These are phyloP conservation scores for Spergularia azorica DNA, from an alignment of 179 eudicot species.

Conservation along the genomic window DNA sequence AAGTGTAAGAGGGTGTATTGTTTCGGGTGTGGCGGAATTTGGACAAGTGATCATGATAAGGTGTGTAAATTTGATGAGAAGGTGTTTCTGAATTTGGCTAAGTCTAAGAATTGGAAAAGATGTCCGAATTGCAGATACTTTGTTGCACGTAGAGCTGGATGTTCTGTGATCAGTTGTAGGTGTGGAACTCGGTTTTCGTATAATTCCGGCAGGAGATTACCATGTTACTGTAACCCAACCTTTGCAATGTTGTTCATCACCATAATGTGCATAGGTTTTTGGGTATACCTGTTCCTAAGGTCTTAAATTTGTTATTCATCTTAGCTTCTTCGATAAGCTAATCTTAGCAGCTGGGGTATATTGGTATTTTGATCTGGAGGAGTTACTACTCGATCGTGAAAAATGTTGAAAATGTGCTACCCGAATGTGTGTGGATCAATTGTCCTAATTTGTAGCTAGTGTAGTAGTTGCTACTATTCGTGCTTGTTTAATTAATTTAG, in stretches of 20 bases:
- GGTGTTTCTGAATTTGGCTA: constrained; percentile 7
- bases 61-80: background rate
- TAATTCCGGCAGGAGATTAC: background rate
- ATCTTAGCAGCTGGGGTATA: too few species aligned
- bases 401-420: too few species aligned
- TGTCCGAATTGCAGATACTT: constrained; percentile 11
- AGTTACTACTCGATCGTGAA: too few species aligned
- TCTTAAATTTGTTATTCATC: too few species aligned
- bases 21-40: constrained; percentile 5
- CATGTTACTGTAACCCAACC: background rate
- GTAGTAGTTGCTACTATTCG: too few species aligned
- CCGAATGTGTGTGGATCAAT: too few species aligned
- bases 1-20: constrained; percentile 8
- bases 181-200: background rate
- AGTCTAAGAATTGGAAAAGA: background rate
- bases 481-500: too few species aligned
- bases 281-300: too few species aligned
- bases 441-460: too few species aligned
- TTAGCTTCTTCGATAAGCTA: too few species aligned
- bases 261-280: too few species aligned
- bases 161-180: background rate
- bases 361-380: too few species aligned
- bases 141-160: background rate
- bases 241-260: background rate
- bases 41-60: background rate